Evolutionary conservation across 257 asterid species (phyloP).

Genomic region (Lavandula angustifolia): DNA sequence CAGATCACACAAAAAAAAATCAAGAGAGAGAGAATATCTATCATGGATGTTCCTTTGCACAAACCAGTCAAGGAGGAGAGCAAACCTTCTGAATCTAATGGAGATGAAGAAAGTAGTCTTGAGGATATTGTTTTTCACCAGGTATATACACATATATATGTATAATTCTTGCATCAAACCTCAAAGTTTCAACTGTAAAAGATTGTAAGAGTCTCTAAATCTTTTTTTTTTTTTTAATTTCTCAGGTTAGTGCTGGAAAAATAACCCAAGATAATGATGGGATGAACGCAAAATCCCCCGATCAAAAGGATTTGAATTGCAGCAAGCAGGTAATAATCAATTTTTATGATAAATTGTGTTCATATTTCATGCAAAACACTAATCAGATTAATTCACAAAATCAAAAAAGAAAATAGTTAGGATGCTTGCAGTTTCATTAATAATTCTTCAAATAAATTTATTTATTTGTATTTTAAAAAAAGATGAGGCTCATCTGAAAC

Average conservation of each 20-base stretch:
- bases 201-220: no score
- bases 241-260: conserved; percentile 44
- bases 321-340: conserved; percentile 33
- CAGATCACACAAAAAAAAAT: conserved; percentile 28
- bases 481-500: no score
- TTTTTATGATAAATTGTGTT: no score
- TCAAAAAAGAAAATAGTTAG: no score
- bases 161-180: neutral
- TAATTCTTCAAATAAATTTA: no score
- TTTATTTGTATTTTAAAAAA: no score
- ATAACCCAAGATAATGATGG: conserved; percentile 31
- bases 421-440: no score
- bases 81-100: conserved; percentile 40
- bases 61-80: conserved; percentile 43
- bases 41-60: conserved; percentile 51
- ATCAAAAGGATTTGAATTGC: conserved; percentile 29
- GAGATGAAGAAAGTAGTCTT: conserved; percentile 44
- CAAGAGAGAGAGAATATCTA: neutral
- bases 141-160: conserved; percentile 35
- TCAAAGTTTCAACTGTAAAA: neutral
- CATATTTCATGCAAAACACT: no score
- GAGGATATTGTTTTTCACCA: conserved; percentile 50
- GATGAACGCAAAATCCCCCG: conserved; percentile 33
- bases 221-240: no score
- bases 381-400: no score